A percentile compares a stretch with the other conserved stretches of the same genome.
Evolutionary conservation across 1,284 basidiomycete genomes (phyloP).

Genomic region (Psilocybe mexicana): DNA sequence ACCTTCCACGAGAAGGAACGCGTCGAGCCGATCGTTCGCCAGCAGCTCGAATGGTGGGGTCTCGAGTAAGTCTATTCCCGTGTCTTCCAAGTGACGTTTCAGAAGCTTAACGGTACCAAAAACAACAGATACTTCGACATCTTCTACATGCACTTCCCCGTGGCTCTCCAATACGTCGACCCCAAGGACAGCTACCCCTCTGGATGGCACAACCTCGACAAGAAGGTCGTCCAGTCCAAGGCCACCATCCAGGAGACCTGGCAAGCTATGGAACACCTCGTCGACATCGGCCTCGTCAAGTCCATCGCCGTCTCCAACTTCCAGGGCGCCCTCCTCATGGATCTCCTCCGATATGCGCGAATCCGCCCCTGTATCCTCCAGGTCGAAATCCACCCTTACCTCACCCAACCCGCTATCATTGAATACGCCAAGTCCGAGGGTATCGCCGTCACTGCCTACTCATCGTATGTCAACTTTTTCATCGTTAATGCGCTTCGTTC

Average conservation of each 20-base stretch:
- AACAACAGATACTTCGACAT: conserved; percentile 63
- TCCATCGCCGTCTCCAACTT: conserved; percentile 77
- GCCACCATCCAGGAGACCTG: conserved; percentile 77
- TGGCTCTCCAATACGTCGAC: conserved; percentile 76
- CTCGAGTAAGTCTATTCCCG: conserved; percentile 43
- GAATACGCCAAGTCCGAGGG: conserved; percentile 57
- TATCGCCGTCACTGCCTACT: conserved; percentile 78
- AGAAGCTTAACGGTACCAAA: neutral
- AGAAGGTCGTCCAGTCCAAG: conserved; percentile 36
- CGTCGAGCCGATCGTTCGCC: conserved; percentile 41
- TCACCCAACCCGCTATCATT: conserved; percentile 68
- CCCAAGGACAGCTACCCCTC: conserved; percentile 75
- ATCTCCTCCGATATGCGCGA: conserved; percentile 71
- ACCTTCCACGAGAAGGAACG: conserved; percentile 75
- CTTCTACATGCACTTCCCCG: conserved; percentile 79
- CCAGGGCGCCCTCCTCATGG: conserved; percentile 62
- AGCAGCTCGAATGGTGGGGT: conserved; percentile 76
- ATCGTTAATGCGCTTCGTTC: conserved; percentile 1
- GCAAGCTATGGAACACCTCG: conserved; percentile 72
- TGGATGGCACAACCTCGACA: conserved; percentile 60
- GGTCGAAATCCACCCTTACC: conserved; percentile 77
- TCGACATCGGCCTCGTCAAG: conserved; percentile 66
- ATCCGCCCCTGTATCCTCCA: conserved; percentile 74
- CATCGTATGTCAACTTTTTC: conserved; percentile 58
- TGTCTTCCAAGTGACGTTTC: neutral